phyloP scores from a whole-genome alignment of 768 basidiomycete species.

The Clitopilus hobsonii region DNA sequence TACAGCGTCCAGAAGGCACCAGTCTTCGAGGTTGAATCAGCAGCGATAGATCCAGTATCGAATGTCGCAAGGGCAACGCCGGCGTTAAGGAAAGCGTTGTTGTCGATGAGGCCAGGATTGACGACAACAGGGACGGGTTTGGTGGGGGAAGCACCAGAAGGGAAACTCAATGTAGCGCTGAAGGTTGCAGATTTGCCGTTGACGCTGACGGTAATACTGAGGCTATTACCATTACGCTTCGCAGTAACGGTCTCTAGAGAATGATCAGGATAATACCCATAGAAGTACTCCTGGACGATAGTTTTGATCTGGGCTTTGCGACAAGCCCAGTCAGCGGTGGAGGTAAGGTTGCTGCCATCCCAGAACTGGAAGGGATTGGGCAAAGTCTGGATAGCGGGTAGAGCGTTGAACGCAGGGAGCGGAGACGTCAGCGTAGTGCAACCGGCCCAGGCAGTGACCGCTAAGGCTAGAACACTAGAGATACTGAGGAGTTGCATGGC shows the following conservation, averaged over 20 bases:
- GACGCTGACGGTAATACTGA: constrained; percentile 6
- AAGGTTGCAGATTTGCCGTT: constrained; percentile 27
- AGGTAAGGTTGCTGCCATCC: constrained; percentile 24
- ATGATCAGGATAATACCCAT: constrained; percentile 25
- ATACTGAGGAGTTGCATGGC: too few species aligned
- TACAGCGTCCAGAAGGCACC: constrained; percentile 27
- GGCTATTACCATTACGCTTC: constrained; percentile 12
- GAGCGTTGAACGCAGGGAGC: too few species aligned
- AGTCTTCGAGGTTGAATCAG: constrained; percentile 12
- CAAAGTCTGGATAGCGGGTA: too few species aligned
- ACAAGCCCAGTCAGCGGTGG: constrained; percentile 33
- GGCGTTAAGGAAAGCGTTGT: constrained; percentile 4
- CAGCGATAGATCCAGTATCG: constrained; percentile 6
- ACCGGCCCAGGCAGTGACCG: too few species aligned
- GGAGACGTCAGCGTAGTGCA: too few species aligned
- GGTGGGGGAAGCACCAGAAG: too few species aligned
- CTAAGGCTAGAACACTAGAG: too few species aligned
- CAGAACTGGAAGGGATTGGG: constrained; percentile 36
- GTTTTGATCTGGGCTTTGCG: constrained; percentile 30
- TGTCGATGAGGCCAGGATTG: too few species aligned
- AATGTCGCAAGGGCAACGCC: constrained; percentile 24
- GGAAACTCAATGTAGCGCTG: constrained; percentile 26
- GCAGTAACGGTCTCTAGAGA: constrained; percentile 29
- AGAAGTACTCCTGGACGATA: constrained; percentile 31
- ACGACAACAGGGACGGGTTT: too few species aligned